Evolutionary conservation across 2,329 filamentous ascomycete species (phyloP).

Genomic region (Phoma sp.): DNA sequence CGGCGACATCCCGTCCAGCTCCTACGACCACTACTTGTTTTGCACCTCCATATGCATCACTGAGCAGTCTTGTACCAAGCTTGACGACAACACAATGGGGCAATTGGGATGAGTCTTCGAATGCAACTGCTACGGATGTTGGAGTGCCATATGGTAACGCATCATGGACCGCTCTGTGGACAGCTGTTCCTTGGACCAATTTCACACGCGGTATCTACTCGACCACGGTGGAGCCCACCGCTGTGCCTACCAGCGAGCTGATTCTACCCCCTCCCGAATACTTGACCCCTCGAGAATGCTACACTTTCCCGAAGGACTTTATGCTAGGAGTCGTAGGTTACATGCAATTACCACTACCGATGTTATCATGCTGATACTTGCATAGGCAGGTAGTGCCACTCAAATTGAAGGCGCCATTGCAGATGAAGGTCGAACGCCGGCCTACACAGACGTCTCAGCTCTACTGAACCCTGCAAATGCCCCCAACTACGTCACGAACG

Average conservation of each 20-base stretch:
- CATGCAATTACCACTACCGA: not conserved
- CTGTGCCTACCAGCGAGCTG: conserved; percentile 61
- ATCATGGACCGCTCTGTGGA: conserved; percentile 50
- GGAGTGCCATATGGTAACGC: conserved; percentile 48
- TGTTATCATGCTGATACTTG: not conserved
- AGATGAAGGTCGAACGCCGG: conserved; percentile 37
- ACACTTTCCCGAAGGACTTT: conserved; percentile 58
- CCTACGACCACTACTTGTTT: conserved; percentile 44
- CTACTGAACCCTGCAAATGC: conserved; percentile 16
- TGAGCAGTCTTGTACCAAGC: conserved; percentile 45
- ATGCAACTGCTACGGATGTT: conserved; percentile 42
- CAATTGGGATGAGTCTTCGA: conserved; percentile 49
- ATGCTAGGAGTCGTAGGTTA: conserved; percentile 33
- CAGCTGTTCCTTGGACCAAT: conserved; percentile 40
- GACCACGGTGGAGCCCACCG: conserved; percentile 62
- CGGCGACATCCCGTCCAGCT: conserved; percentile 44
- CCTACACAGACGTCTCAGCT: conserved; percentile 24
- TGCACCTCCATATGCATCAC: conserved; percentile 43
- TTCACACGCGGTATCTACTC: conserved; percentile 51
- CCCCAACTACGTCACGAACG: conserved; percentile 48
- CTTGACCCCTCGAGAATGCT: conserved; percentile 56
- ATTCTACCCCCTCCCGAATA: conserved; percentile 61
- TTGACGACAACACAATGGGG: conserved; percentile 51
- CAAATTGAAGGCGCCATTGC: conserved; percentile 42
- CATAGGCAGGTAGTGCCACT: conserved; percentile 29